phyloP scores from a whole-genome alignment of 805 yeast species.

The Yarrowia sp. region DNA sequence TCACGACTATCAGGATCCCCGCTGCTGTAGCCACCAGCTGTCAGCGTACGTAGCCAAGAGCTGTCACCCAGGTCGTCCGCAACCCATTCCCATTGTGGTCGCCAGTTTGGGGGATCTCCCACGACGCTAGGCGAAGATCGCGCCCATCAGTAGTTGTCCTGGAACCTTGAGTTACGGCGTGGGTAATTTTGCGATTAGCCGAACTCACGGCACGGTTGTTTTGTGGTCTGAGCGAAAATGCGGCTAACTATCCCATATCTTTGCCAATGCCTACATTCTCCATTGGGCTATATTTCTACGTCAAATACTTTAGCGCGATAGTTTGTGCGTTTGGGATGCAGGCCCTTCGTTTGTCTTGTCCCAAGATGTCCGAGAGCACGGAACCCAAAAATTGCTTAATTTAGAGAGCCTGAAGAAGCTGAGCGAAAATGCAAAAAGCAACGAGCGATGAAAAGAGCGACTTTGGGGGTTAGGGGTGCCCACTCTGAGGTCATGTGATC shows the following conservation, averaged over 20 bases:
- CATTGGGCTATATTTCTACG: neutral
- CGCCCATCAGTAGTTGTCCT: neutral
- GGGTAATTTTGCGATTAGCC: neutral
- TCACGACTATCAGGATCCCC: slow-evolving; percentile 4
- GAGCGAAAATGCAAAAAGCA: neutral
- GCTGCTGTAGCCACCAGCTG: neutral
- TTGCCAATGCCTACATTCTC: neutral
- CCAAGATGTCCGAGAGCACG: slow-evolving; percentile 7
- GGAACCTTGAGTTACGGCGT: slow-evolving; percentile 2
- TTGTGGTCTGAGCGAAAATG: too few relatives aligned
- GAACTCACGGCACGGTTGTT: neutral
- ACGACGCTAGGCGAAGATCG: slow-evolving; percentile 10
- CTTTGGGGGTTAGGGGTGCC: slow-evolving; percentile 1
- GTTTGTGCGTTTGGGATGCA: neutral
- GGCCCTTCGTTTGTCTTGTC: slow-evolving; percentile 9
- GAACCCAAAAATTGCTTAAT: slow-evolving; percentile 20
- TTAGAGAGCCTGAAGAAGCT: neutral
- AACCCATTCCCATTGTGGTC: neutral
- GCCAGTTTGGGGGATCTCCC: slow-evolving; percentile 9
- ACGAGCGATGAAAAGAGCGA: too few relatives aligned
- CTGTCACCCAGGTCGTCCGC: neutral
- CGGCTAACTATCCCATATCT: too few relatives aligned
- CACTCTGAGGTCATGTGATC: slow-evolving; percentile 7
- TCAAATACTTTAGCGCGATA: neutral
- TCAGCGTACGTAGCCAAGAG: neutral